phyloP scores from a whole-genome alignment of 768 basidiomycete species.

The Russula foetens region DNA sequence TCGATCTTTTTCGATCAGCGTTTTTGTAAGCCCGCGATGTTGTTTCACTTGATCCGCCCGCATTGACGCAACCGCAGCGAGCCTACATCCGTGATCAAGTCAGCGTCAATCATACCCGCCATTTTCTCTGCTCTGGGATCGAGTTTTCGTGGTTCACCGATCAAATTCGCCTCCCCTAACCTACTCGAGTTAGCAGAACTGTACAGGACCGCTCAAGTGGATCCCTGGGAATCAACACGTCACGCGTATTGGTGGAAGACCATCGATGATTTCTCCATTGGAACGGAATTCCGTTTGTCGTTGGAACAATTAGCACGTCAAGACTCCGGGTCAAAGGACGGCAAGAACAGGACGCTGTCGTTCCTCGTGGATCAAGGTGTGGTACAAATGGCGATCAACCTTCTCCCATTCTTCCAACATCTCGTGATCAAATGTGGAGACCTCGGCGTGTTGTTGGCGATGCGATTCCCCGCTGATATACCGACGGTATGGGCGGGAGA shows the following conservation, averaged over 20 bases:
- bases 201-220: conserved; percentile 41
- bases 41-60: neutral
- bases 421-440: conserved; percentile 82
- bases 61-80: conserved; percentile 46
- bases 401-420: conserved; percentile 80
- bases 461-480: conserved; percentile 41
- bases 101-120: conserved; percentile 58
- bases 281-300: conserved; percentile 55
- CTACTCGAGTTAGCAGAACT: conserved; percentile 62
- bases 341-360: conserved; percentile 38
- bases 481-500: conserved; percentile 44
- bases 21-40: conserved; percentile 55
- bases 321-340: conserved; percentile 30
- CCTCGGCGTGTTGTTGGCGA: conserved; percentile 53
- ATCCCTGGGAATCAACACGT: conserved; percentile 41
- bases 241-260: conserved; percentile 55
- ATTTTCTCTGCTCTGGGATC: conserved; percentile 34
- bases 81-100: conserved; percentile 87
- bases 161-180: conserved; percentile 82
- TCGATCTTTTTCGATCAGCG: conserved; percentile 32
- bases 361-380: conserved; percentile 66
- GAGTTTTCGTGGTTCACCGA: conserved; percentile 31
- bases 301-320: conserved; percentile 51
- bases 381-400: conserved; percentile 70
- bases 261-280: conserved; percentile 59